These are phyloP conservation scores for Brettanomyces bruxellensis DNA, from an alignment of 805 yeast species.

Conservation along the genomic window DNA sequence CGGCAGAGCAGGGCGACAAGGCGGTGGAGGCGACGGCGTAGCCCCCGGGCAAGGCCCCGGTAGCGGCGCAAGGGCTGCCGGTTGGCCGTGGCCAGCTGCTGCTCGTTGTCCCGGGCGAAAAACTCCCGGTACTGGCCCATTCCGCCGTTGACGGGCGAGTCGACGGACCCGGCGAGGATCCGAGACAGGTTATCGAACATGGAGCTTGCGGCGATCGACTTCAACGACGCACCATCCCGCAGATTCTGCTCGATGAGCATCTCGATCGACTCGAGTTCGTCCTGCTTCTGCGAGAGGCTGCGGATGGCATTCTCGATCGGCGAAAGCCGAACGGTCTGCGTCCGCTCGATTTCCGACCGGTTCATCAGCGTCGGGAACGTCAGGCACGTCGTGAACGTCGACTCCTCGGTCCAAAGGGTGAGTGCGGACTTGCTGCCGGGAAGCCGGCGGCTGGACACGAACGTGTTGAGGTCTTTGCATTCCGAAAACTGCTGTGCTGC, in stretches of 20 bases:
- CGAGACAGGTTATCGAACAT: slow-evolving; percentile 59
- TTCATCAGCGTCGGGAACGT: slow-evolving; percentile 87
- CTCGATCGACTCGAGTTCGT: slow-evolving; percentile 64
- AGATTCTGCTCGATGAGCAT: slow-evolving; percentile 37
- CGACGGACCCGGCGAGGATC: slow-evolving; percentile 75
- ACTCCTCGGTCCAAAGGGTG: slow-evolving; percentile 85
- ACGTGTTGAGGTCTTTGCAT: slow-evolving; percentile 61
- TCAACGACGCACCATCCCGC: slow-evolving; percentile 27
- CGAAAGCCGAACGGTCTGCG: slow-evolving; percentile 48
- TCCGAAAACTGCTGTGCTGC: slow-evolving; percentile 22
- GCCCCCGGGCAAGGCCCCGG: slow-evolving; percentile 17
- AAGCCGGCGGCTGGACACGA: slow-evolving; percentile 53
- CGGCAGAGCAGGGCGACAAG: slow-evolving; percentile 55
- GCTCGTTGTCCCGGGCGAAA: slow-evolving; percentile 26
- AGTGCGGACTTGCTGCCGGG: slow-evolving; percentile 66
- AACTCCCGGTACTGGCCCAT: slow-evolving; percentile 74
- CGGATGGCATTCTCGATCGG: slow-evolving; percentile 79
- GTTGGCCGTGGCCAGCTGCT: slow-evolving; percentile 5
- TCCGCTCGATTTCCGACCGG: slow-evolving; percentile 57
- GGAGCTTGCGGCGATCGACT: slow-evolving; percentile 22
- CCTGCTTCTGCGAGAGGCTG: slow-evolving; percentile 55
- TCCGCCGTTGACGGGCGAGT: slow-evolving; percentile 90
- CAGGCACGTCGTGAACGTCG: slow-evolving; percentile 62
- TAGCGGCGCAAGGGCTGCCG: slow-evolving; percentile 15
- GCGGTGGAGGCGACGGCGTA: slow-evolving; percentile 52